Percentiles rank a stretch among this genome's conserved stretches.
Evolutionary conservation across 371 early-diverging fungal species (phyloP).

Genomic region (Lichtheimia ornata): DNA sequence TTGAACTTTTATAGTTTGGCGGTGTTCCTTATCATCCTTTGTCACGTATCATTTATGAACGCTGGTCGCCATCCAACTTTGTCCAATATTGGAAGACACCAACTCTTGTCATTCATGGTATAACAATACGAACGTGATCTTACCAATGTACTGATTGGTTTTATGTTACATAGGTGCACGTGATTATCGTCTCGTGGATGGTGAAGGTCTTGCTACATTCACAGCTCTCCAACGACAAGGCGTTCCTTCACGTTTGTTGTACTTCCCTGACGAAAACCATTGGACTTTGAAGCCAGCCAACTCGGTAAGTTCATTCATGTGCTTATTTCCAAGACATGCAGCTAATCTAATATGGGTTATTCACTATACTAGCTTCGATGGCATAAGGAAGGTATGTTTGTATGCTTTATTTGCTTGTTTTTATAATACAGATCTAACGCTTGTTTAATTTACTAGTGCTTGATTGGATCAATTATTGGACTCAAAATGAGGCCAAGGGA

Average conservation of each 20-base stretch:
- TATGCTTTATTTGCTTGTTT: not conserved
- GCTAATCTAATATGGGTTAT: no score
- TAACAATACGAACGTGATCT: constrained; percentile 4
- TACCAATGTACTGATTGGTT: not conserved
- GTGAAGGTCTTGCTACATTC: constrained; percentile 77
- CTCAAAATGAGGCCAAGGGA: constrained; percentile 17
- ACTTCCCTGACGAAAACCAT: constrained; percentile 86
- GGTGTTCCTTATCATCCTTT: constrained; percentile 68
- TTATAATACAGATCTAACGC: not conserved
- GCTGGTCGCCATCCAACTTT: constrained; percentile 72
- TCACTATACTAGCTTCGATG: constrained; percentile 1
- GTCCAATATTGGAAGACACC: constrained; percentile 83
- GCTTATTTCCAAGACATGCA: no score
- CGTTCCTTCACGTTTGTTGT: constrained; percentile 69
- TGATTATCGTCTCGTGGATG: constrained; percentile 70
- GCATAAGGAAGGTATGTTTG: constrained; percentile 8
- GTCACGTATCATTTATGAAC: constrained; percentile 58
- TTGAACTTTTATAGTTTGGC: constrained; percentile 43
- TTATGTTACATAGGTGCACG: constrained; percentile 30
- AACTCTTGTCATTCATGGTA: constrained; percentile 77
- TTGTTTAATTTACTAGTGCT: constrained; percentile 25
- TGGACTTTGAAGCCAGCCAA: constrained; percentile 80
- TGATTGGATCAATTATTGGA: constrained; percentile 65
- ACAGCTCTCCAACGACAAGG: constrained; percentile 79
- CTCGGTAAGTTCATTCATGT: constrained; percentile 38